Conservation (phyloP, 306 rosid species). For the Myrica gale region DNA sequence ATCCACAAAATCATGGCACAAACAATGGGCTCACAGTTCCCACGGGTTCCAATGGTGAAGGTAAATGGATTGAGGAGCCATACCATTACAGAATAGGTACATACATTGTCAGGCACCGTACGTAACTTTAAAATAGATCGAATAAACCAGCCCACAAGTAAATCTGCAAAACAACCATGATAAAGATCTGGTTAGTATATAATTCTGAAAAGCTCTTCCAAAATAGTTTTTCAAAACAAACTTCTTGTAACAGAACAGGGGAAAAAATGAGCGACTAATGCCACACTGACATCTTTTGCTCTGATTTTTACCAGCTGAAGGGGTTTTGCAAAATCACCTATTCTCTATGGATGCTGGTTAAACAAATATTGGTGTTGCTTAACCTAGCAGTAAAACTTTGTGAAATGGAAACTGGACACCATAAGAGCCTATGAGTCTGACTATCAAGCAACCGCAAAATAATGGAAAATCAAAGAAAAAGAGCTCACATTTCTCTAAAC, state of each 20-base stretch:
- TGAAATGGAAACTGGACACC: neutral
- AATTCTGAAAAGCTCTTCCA: too few relatives aligned
- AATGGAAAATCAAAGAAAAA: neutral
- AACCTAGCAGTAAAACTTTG: neutral
- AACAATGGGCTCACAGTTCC: constrained; percentile 92
- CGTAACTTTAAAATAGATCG: constrained; percentile 66
- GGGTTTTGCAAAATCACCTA: neutral
- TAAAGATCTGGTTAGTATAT: constrained; percentile 11
- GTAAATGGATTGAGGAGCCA: constrained; percentile 95
- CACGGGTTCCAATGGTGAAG: constrained; percentile 89
- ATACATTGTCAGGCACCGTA: constrained; percentile 67
- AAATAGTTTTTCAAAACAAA: too few relatives aligned
- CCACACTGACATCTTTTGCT: neutral
- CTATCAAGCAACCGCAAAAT: neutral
- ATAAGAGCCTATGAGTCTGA: neutral
- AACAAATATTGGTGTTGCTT: neutral
- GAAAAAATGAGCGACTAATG: neutral
- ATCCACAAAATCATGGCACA: constrained; percentile 85
- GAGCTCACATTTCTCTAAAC: too few relatives aligned
- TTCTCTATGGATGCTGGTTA: neutral
- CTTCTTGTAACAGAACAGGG: neutral
- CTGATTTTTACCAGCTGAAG: neutral
- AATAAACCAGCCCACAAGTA: constrained; percentile 83
- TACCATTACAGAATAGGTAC: constrained; percentile 55
- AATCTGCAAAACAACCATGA: constrained; percentile 51